Evolutionary conservation across 164 flowering plant genomes (phyloP).

Genomic region (Cinnamomum chago): DNA sequence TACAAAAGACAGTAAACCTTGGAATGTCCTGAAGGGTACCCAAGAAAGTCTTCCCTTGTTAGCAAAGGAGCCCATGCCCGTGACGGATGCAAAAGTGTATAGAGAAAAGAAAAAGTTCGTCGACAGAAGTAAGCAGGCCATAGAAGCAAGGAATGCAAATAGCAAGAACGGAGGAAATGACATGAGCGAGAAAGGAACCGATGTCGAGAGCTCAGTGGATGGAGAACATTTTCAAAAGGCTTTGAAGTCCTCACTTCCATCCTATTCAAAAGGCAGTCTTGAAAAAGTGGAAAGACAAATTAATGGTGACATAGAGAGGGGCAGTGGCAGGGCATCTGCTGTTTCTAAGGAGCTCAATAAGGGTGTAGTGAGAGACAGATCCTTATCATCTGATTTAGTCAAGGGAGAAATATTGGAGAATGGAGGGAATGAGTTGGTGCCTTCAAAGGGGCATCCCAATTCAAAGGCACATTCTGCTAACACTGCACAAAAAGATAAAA

Average conservation of each 20-base stretch:
- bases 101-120: constrained; percentile 30
- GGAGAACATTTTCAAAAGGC: constrained; percentile 21
- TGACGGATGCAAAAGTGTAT: constrained; percentile 13
- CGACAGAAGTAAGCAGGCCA: constrained; percentile 17
- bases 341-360: constrained; percentile 18
- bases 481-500: constrained; percentile 17
- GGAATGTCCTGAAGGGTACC: constrained; percentile 11
- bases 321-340: constrained; percentile 14
- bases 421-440: constrained; percentile 1
- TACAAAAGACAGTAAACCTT: constrained; percentile 15
- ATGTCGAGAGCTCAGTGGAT: constrained; percentile 23
- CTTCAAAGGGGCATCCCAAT: constrained; percentile 22
- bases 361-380: constrained; percentile 15
- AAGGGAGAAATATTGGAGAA: constrained; percentile 26
- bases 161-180: constrained; percentile 15
- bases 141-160: constrained; percentile 19
- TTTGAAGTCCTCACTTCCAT: constrained; percentile 12
- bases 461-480: constrained; percentile 20
- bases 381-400: constrained; percentile 16
- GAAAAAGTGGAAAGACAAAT: constrained; percentile 6
- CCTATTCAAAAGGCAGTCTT: constrained; percentile 4
- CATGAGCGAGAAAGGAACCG: constrained; percentile 24
- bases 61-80: constrained; percentile 17
- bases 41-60: constrained; percentile 8
- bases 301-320: constrained; percentile 18